Evolutionary conservation across 1,284 basidiomycete species (phyloP).

Genomic region (Serendipita sp.): DNA sequence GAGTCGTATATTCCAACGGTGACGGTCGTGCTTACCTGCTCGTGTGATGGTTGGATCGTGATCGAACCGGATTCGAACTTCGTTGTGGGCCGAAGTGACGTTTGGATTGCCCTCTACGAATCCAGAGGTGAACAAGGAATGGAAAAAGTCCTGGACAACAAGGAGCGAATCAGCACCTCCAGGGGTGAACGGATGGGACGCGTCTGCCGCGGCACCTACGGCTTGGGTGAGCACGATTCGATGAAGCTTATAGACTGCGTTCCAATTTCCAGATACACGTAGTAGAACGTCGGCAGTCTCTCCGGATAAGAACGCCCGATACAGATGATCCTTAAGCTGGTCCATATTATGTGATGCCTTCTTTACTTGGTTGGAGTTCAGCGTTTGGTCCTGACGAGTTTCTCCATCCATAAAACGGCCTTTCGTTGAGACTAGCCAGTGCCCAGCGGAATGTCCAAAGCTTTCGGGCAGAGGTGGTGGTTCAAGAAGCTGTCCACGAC

Average conservation of each 20-base stretch:
- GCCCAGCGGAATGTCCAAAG: no score
- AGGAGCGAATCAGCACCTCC: not conserved
- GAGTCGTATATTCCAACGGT: constrained; percentile 7
- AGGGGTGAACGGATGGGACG: not conserved
- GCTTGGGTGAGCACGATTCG: constrained; percentile 75
- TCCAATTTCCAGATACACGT: constrained; percentile 55
- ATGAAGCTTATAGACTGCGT: constrained; percentile 64
- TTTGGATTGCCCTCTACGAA: constrained; percentile 49
- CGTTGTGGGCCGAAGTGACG: constrained; percentile 22
- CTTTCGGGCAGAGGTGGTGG: no score
- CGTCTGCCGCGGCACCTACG: constrained; percentile 29
- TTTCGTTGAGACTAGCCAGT: no score
- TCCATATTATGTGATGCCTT: constrained; percentile 16
- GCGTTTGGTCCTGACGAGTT: no score
- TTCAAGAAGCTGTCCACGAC: no score
- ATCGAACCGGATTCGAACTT: constrained; percentile 60
- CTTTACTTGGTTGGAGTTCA: no score
- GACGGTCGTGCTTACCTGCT: constrained; percentile 35
- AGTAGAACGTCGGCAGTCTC: constrained; percentile 66
- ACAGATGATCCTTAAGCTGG: constrained; percentile 54
- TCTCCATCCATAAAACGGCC: no score
- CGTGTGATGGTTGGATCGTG: constrained; percentile 71
- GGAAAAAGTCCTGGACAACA: constrained; percentile 58
- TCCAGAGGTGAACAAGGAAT: constrained; percentile 67
- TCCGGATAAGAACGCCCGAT: constrained; percentile 54